Evolutionary conservation across 129 eudicot species (phyloP), one percentile per base, ranked within the genome.

Genomic region (Glebionis coronaria): DNA sequence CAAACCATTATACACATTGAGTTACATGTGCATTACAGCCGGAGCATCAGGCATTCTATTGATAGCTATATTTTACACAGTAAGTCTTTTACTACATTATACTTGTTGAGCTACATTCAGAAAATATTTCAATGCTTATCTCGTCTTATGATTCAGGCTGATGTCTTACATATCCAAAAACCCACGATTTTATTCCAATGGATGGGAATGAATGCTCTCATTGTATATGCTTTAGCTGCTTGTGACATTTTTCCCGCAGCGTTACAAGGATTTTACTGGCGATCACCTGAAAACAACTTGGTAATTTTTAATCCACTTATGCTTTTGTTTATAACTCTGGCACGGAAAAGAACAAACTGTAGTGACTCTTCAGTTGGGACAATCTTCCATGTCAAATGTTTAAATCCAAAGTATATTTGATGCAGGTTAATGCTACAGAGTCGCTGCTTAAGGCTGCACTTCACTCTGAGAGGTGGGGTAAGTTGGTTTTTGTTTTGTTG

Each of bases 171-270:
- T 61, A 69, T 88, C 61, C 69, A 51, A 70, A 88, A 83, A 65
- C 95, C 96, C 11, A 66, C 55, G 15, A 14, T 76, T 10, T n/a
- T 88, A 54, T 80, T 91, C 45, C 85, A 91, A 31, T 91, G 96
- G 96, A 84, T 91, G 90, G 97, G 97, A 72, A 83, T 91, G 95
- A 91, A 91, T 76, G 97, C 97, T 59, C 96, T 91, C 16, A 63
- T 86, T 51, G 80, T 92, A 18, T 92, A 88, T 79, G 96, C 91
- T 79, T 81, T 92, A 75, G 96, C 84, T 73, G 98, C 98, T 57
- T 88, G 95, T 56, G 95, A 92, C 76, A 59, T 92, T 13, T 88
- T 92, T 63, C 83, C 98, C 62, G 91, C 80, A 68, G 82, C 85
- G 76, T 78, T 92, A 29, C 95, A 85, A 82, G 98, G 98, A 55